Base-by-base conservation (phyloP, 139 green algal genomes). In the Coelastrella sp. region DNA sequence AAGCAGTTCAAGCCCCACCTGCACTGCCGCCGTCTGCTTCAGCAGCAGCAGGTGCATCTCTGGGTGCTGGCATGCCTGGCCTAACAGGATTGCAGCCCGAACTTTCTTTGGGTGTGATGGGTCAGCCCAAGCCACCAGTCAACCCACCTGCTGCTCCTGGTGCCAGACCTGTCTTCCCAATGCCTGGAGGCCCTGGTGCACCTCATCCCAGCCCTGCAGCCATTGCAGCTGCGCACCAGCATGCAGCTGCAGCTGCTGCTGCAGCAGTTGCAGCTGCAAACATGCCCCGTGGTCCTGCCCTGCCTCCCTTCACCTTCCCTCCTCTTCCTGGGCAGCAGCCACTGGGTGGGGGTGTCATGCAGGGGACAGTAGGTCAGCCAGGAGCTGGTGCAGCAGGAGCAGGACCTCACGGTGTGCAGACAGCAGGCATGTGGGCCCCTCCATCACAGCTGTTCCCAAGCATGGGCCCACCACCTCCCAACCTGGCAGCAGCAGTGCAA, bases 401-500 rank as follows among this genome's bases (percentile, higher is more conserved):
- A 48, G 17, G 35, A 74, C 30, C 17, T 8, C 35, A 9, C 13
- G 13, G 35, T 23, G 66, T 40, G 9, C 30, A 38, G 27, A 23
- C 34, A 48, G 34, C 51, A 0, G 60, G 60, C 27, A 84, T 84
- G 60, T 76, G 78, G 78, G 78, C 62, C 8, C 78, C 78, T 0
- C 37, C 27, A 17, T 13, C 43, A 15, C 60, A 53, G 11, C 38
- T 69, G 13, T 69, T 76, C 37, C 41, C 41, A 6, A 35, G 32
- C 13, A 62, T 62, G 17, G 71, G 30, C 15, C 37, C 19, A 4
- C 57, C 77, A 9, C 41, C 78, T 38, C 78, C 78, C n/a, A 84
- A 84, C 41, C 78, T 84, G 41, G 78, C 78, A 30, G 76, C 57
- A 37, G 78, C 78, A n/a, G 40, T 84, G 27, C 37, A 84, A 27